Base-by-base conservation (phyloP, 2,329 filamentous ascomycete genomes). In the Neonectria faginata region DNA sequence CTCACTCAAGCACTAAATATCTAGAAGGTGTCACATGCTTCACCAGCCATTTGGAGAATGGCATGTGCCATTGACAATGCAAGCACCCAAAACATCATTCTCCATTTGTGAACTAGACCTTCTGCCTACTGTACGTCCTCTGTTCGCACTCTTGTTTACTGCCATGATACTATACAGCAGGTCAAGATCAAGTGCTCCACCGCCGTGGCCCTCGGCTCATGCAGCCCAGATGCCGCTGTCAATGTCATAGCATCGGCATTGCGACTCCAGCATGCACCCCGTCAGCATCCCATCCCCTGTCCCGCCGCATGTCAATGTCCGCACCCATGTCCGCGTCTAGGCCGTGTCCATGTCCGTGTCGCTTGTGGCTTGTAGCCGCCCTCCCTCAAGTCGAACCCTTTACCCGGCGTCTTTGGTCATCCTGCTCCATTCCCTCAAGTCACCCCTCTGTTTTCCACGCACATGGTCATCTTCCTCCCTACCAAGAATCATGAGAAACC, bases 191-290 rank as follows among this genome's bases (percentile, higher is more conserved):
- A 51, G n/a, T 51, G 36, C 39, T 52, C 50, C 29, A 44, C 61
- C 48, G 56, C 51, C 44, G 16, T 55, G 50, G 27, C 56, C 51
- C 61, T 64, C 56, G 51, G 61, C 61, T 64, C 51, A 55, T 51
- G 51, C 51, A 59, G 56, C 51, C 33, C 16, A 58, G 45, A 59
- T 54, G 54, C 48, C 39, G 14, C 54, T 62, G 54, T n/a, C 22
- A 53, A 3, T 42, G n/a, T 42, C 39, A 42, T 39, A 39, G 36
- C 39, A 57, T 57, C 54, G 54, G 48, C 54, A 57, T 44, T 53
- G 39, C n/a, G 33, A 44, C 29, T 62, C 42, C 45, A 12, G 29
- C 51, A 39, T 55, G 25, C 25, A 22, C 3, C 42, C 41, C 27
- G 47, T 22, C 22, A 22, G 14, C 39, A 45, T 29, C 50, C 25